These are phyloP conservation scores for Seminavis robusta DNA, from an alignment of 108 stramenopile genomes.

Conservation along the genomic window DNA sequence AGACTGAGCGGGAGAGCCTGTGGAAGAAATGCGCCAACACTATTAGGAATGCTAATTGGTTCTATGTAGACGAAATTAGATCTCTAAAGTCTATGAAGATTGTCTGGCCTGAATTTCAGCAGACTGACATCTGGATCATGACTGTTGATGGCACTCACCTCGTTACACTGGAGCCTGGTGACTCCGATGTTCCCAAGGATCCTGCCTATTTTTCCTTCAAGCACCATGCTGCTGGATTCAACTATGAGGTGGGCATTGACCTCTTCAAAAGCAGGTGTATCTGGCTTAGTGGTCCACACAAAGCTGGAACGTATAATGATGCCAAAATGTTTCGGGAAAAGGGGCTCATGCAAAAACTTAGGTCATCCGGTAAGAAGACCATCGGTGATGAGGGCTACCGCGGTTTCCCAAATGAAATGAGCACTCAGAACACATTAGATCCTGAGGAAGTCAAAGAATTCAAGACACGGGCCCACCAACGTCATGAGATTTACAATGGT, in stretches of 20 bases:
- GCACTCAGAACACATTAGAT: slow-evolving; percentile 2
- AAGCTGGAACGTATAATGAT: slow-evolving; percentile 12
- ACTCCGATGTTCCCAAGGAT: slow-evolving; percentile 7
- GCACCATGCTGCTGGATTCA: neutral
- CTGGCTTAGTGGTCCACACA: slow-evolving; percentile 24
- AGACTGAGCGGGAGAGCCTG: too few species aligned
- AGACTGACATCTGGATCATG: too few species aligned
- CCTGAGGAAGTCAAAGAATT: neutral
- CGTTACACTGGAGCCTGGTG: too few species aligned
- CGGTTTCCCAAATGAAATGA: neutral
- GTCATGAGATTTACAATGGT: slow-evolving; percentile 21
- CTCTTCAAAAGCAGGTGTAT: neutral
- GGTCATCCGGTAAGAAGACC: neutral
- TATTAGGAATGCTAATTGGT: too few species aligned
- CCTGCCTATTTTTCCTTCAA: slow-evolving; percentile 4
- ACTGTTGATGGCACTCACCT: too few species aligned
- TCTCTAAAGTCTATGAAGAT: too few species aligned
- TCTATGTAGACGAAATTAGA: too few species aligned
- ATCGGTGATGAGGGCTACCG: slow-evolving; percentile 6
- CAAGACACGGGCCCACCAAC: slow-evolving; percentile 10
- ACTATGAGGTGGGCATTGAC: slow-evolving; percentile 3
- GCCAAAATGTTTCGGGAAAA: slow-evolving; percentile 13
- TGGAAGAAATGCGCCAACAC: too few species aligned
- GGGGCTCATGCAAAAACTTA: slow-evolving; percentile 1
- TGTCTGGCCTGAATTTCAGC: too few species aligned